Conservation (phyloP, 768 basidiomycete genomes). For the Tricholoma hemisulphureum region DNA sequence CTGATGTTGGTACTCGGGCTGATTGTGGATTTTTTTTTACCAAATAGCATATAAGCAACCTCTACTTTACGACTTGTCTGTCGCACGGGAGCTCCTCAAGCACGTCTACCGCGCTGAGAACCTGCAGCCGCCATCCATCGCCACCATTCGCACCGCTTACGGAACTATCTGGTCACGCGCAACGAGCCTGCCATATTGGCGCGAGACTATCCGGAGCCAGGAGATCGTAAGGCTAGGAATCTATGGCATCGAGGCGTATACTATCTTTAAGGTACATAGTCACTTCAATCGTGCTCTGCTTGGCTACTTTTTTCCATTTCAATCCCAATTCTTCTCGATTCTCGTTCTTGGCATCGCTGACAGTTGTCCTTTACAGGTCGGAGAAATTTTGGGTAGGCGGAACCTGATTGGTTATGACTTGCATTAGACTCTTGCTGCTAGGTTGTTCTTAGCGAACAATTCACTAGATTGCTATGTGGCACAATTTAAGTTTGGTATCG, state of each 20-base stretch:
- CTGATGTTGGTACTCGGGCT: conserved; percentile 16
- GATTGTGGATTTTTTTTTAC: neutral
- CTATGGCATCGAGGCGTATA: conserved; percentile 85
- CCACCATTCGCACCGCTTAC: conserved; percentile 58
- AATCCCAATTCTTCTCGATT: neutral
- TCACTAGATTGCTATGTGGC: neutral
- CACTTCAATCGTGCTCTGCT: no score
- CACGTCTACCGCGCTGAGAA: conserved; percentile 72
- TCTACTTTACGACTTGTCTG: conserved; percentile 73
- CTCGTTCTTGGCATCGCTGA: neutral
- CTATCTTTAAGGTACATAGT: conserved; percentile 75
- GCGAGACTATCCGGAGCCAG: conserved; percentile 56
- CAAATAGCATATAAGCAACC: conserved; percentile 78
- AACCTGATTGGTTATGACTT: conserved; percentile 77
- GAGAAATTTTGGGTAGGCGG: conserved; percentile 84
- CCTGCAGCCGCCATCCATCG: conserved; percentile 66
- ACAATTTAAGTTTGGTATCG: neutral
- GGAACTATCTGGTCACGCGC: conserved; percentile 63
- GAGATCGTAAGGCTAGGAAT: conserved; percentile 67
- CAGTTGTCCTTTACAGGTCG: conserved; percentile 51
- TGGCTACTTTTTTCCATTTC: neutral
- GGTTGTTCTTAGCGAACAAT: neutral
- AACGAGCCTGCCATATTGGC: conserved; percentile 58
- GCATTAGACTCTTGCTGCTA: conserved; percentile 34
- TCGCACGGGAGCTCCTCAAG: conserved; percentile 72